A percentile compares a stretch with the other conserved stretches of the same genome.
Conservation (phyloP, 768 basidiomycete species). For the Boletus sp. region DNA sequence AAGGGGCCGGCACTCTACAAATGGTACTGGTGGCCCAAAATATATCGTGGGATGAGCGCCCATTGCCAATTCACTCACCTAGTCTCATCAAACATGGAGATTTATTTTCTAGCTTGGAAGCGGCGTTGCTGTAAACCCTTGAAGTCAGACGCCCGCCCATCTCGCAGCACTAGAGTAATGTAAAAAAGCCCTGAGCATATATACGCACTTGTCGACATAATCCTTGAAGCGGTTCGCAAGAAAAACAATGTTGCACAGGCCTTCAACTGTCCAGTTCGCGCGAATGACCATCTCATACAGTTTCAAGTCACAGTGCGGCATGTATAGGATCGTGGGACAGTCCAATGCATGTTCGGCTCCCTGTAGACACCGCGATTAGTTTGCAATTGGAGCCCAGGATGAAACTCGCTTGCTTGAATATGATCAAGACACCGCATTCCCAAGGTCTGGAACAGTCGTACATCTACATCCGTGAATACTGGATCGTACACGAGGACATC, state of each 20-base stretch:
- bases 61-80: slow-evolving; percentile 40
- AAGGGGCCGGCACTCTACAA: slow-evolving; percentile 46
- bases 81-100: slow-evolving; percentile 54
- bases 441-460: slow-evolving; percentile 42
- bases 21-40: slow-evolving; percentile 41
- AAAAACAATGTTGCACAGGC: slow-evolving; percentile 50
- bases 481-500: slow-evolving; percentile 66
- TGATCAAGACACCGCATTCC: slow-evolving; percentile 38
- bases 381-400: slow-evolving; percentile 1
- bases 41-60: slow-evolving; percentile 7
- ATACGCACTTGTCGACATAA: slow-evolving; percentile 63
- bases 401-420: slow-evolving; percentile 49
- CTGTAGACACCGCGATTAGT: slow-evolving; percentile 25
- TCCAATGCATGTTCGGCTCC: slow-evolving; percentile 31
- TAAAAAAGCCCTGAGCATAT: too few relatives aligned
- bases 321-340: slow-evolving; percentile 62
- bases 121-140: slow-evolving; percentile 45
- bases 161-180: background rate
- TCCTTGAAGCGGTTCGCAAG: slow-evolving; percentile 65
- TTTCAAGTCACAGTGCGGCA: slow-evolving; percentile 77
- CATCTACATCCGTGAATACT: slow-evolving; percentile 65
- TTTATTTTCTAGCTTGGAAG: slow-evolving; percentile 45
- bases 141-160: slow-evolving; percentile 2
- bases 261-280: slow-evolving; percentile 54
- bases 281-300: slow-evolving; percentile 66